Evolutionary conservation across 139 green algal genomes (phyloP), one percentile per base, ranked within the genome.

Genomic region (Micractinium conductrix): DNA sequence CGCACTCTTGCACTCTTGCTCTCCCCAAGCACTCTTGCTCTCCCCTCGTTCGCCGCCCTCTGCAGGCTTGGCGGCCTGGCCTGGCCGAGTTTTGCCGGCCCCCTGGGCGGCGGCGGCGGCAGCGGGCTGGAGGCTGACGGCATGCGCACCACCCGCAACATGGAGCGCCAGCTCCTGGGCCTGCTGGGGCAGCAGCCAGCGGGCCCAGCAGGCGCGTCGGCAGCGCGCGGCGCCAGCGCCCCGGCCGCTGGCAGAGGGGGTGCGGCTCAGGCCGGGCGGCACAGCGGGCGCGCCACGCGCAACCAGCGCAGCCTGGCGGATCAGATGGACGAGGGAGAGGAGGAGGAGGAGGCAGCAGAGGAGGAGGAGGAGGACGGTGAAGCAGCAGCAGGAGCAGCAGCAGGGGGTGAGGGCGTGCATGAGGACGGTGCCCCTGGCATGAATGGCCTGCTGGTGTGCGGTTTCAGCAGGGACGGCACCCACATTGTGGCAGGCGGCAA

Each of bases 401-500:
- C n/a, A n/a, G n/a, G n/a, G n/a, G n/a, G n/a, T n/a, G 10, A 21
- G 37, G 50, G 26, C 8, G 79, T 83, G 7, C 70, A 43, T 24
- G 58, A 78, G 67, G 72, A 62, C 28, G 86, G 19, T 26, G 45
- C 30, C 16, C 71, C 19, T 1, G 83, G 68, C 63, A 69, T 45
- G 55, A 60, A 60, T 2, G 70, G 79, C n/a, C 72, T 97, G 38
- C 78, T 94, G 30, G 94, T 93, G 65, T 96, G 94, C 75, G 62
- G 44, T 50, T 97, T 95, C 86, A 93, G 85, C 45, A 79, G 81
- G 2, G 87, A 92, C 74, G 92, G 94, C 28, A 67, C 37, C n/a
- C 89, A 89, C 86, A 92, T 97, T n/a, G 84, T 94, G 33, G 93
- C 92, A 2, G 92, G 91, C 24, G 83, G 84, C 58, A 88, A 87